Conservation (phyloP, 2,329 filamentous ascomycete genomes). For the Tolypocladium ovalisporum region DNA sequence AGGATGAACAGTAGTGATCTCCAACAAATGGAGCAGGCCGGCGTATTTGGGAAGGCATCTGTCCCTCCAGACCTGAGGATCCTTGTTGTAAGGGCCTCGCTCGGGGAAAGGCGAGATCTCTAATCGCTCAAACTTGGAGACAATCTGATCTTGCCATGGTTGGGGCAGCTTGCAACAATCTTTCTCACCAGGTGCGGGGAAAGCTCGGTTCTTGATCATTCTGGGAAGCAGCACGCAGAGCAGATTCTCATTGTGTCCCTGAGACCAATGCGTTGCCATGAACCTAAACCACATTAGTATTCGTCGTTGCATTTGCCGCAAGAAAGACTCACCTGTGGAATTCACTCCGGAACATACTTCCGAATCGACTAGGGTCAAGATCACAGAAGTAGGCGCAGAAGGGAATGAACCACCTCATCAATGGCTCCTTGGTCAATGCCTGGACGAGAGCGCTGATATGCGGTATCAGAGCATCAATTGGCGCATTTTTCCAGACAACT, state of each 20-base stretch:
- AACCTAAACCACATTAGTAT: slow-evolving; percentile 43
- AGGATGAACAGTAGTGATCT: slow-evolving; percentile 51
- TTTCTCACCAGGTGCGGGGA: slow-evolving; percentile 41
- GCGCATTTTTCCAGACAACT: slow-evolving; percentile 62
- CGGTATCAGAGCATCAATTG: slow-evolving; percentile 69
- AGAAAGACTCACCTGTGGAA: slow-evolving; percentile 62
- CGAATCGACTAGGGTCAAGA: slow-evolving; percentile 63
- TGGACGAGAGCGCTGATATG: slow-evolving; percentile 56
- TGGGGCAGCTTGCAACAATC: slow-evolving; percentile 49
- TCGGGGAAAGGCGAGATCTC: slow-evolving; percentile 56
- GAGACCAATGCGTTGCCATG: slow-evolving; percentile 62
- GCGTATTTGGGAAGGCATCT: slow-evolving; percentile 58
- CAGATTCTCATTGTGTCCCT: slow-evolving; percentile 52
- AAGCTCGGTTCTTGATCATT: slow-evolving; percentile 44
- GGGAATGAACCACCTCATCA: slow-evolving; percentile 65
- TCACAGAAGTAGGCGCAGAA: slow-evolving; percentile 78
- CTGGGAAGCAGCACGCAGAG: slow-evolving; percentile 58
- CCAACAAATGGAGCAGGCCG: slow-evolving; percentile 52
- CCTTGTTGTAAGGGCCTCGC: slow-evolving; percentile 49
- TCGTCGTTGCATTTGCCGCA: no score
- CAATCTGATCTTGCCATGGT: slow-evolving; percentile 63
- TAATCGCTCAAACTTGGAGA: slow-evolving; percentile 55
- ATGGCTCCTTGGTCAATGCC: slow-evolving; percentile 50
- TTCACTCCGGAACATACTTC: slow-evolving; percentile 63
- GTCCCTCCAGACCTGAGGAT: slow-evolving; percentile 50